These are phyloP conservation scores for Pueraria montana DNA, from an alignment of 306 rosid species.

Conservation along the genomic window DNA sequence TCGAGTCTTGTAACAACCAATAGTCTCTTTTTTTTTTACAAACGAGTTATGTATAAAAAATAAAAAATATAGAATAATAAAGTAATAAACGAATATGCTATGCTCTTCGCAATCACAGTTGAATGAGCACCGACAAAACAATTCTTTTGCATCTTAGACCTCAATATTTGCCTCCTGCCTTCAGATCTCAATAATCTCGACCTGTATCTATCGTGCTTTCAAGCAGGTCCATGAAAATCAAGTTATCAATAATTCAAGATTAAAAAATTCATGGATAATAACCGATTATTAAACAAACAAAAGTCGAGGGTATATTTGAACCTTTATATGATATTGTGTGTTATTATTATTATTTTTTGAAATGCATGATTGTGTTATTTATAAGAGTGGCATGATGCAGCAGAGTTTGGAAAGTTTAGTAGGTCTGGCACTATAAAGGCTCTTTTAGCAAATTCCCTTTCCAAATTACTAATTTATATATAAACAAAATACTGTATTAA, in stretches of 20 bases:
- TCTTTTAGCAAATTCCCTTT: background rate
- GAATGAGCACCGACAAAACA: background rate
- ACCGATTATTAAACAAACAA: background rate
- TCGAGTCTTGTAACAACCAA: background rate
- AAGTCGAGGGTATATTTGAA: background rate
- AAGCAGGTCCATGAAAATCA: background rate
- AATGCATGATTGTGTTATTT: background rate
- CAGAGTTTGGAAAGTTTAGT: too few relatives aligned
- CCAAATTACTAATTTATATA: too few relatives aligned
- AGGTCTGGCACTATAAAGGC: background rate
- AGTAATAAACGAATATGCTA: background rate
- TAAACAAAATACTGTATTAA: too few relatives aligned
- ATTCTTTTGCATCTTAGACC: background rate
- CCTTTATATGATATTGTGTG: background rate
- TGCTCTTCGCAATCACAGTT: background rate
- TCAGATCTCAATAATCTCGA: constrained; percentile 2
- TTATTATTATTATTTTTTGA: too few relatives aligned
- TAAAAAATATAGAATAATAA: too few relatives aligned
- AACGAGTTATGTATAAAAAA: background rate
- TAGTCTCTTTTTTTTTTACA: background rate
- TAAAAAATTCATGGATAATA: background rate
- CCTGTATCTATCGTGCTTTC: background rate
- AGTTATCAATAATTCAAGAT: background rate
- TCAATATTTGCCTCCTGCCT: background rate
- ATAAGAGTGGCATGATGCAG: too few relatives aligned